Base-by-base conservation (phyloP, 768 basidiomycete genomes). In the Suillus plorans region DNA sequence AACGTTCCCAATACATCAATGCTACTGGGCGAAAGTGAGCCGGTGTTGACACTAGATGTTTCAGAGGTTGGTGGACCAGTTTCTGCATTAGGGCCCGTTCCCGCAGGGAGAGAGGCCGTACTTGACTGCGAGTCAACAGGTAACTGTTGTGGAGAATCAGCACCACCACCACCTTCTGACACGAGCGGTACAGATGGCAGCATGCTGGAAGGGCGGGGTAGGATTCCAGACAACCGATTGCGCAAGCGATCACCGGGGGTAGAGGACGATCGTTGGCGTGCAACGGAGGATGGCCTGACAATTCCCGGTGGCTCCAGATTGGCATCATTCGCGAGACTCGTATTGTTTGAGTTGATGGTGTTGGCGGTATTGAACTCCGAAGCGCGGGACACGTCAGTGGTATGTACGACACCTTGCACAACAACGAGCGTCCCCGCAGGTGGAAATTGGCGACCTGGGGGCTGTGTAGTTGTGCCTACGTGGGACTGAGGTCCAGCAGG, bases 1-100 rank as follows among this genome's bases (percentile, higher is more conserved):
- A 94, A 75, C n/a, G 91, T 92, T 28, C 91, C 92, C 36, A 94
- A 78, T 13, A 94, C 90, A 69, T 93, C 91, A 52, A 93, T 90
- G 72, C 91, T 92, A 41, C 86, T 89, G 0, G 87, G 87, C 0
- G 90, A 91, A 64, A 88, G 78, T 69, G 77, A 65, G 31, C 81
- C 61, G 62, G 66, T 68, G 44, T 67, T 71, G 34, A 70, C 67
- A 49, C 45, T 41, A n/a, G 68, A 58, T 50, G 69, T 36, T 25
- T 60, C 58, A 4, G 68, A 50, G 42, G 65, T 55, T 37, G 65
- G 42, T 25, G 67, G 59, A n/a, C 60, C 65, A 9, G 44, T 61
- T 8, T 52, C 61, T 45, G 49, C 57, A 36, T 65, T 45, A 36
- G 34, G 12, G 53, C 61, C 44, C 2, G 58, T 60, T 37, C 64